Percentiles rank a stretch among this genome's conserved stretches.
phyloP scores from a whole-genome alignment of 2,329 filamentous ascomycete species.

The Orbilia blumenaviensis region DNA sequence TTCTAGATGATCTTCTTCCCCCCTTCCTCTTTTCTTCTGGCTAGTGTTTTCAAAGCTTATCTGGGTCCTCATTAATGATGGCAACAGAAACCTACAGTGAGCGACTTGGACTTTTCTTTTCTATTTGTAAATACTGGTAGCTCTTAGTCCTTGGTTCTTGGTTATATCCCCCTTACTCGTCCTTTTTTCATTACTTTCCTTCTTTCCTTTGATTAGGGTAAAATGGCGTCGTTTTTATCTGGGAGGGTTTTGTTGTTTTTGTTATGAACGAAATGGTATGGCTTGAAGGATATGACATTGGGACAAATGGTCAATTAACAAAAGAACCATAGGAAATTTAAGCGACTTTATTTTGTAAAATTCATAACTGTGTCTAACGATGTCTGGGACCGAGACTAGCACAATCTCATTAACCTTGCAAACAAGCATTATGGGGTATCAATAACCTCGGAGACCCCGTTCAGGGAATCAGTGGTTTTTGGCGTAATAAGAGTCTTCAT shows the following conservation, averaged over 20 bases:
- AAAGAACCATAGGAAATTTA: background rate
- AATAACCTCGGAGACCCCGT: too few species aligned
- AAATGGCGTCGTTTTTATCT: slow-evolving; percentile 5
- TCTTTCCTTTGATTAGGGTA: background rate
- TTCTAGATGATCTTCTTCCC: background rate
- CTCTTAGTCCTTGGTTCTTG: background rate
- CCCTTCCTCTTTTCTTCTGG: background rate
- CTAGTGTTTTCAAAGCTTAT: background rate
- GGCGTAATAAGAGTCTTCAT: too few species aligned
- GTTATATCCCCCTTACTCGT: background rate
- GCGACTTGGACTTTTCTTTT: slow-evolving; percentile 11
- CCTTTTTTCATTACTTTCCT: background rate
- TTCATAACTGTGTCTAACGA: too few species aligned
- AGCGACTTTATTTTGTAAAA: too few species aligned
- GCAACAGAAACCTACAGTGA: slow-evolving; percentile 3
- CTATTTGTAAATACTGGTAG: slow-evolving; percentile 1
- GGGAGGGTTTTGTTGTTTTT: slow-evolving; percentile 9
- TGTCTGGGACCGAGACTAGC: too few species aligned
- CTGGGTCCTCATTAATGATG: slow-evolving; percentile 18
- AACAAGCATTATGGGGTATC: too few species aligned
- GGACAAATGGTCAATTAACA: background rate
- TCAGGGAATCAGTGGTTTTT: too few species aligned
- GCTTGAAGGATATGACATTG: slow-evolving; percentile 1
- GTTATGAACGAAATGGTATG: background rate
- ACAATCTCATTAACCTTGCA: too few species aligned